phyloP scores from a whole-genome alignment of 176 grass and related monocot genomes.

The Oropetium thomaeum region DNA sequence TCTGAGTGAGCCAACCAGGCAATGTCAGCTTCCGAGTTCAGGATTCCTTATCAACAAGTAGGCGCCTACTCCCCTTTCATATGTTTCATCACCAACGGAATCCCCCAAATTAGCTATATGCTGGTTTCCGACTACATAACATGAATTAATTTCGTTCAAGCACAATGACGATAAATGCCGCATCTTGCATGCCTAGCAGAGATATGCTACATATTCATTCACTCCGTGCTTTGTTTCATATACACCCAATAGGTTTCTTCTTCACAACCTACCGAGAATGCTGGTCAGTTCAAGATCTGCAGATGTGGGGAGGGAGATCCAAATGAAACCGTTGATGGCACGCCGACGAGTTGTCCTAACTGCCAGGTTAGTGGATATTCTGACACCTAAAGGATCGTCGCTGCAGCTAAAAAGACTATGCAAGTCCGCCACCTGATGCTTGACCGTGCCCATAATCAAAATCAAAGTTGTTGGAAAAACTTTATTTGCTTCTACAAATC shows the following conservation, averaged over 20 bases:
- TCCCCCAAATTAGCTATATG: background rate
- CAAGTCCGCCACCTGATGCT: background rate
- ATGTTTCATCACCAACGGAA: background rate
- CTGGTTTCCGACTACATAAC: background rate
- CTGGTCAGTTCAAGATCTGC: constrained; percentile 60
- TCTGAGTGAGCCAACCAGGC: constrained; percentile 5
- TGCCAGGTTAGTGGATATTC: constrained; percentile 63
- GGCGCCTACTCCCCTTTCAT: background rate
- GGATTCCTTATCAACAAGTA: constrained; percentile 62
- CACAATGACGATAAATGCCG: background rate
- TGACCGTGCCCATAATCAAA: background rate
- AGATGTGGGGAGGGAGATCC: constrained; percentile 78
- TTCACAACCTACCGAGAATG: constrained; percentile 58
- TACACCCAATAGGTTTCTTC: constrained; percentile 57
- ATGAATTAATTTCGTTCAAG: background rate
- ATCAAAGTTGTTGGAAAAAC: background rate
- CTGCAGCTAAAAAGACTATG: background rate
- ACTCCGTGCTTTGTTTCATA: constrained; percentile 29
- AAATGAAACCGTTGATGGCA: constrained; percentile 64
- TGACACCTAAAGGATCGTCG: constrained; percentile 8
- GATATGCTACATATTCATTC: constrained; percentile 16
- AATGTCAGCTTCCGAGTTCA: constrained; percentile 63
- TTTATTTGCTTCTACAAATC: background rate
- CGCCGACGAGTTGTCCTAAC: constrained; percentile 50
- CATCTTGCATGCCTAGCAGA: background rate